Evolutionary conservation across 2,329 filamentous ascomycete species (phyloP), one percentile per base, ranked within the genome.

Genomic region (Ceratocystis colombiana): DNA sequence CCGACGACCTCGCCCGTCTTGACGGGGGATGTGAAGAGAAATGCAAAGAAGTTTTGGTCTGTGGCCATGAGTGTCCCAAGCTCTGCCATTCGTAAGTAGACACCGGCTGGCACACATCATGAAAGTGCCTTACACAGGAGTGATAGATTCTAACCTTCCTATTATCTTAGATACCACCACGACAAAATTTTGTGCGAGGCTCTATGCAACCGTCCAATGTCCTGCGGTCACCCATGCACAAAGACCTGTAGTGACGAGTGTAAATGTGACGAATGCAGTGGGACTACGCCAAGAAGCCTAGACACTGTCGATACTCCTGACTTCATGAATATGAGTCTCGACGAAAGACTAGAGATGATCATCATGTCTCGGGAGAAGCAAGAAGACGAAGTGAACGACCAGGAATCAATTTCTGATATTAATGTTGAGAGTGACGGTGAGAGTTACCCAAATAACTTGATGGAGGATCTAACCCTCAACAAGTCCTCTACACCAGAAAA

Each of bases 1-100:
- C 81, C 0, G 74, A 79, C 0, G 79, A 84, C 20, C 89, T 84
- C 82, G 68, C 73, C 0, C 65, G 66, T 1, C 67, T 73, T 17
- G 66, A 68, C 37, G 68, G 66, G 8, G 68, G 68, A n/a, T 69
- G 68, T 25, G 17, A 50, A 17, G 7, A 3, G n/a, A 48, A 28
- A 20, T 69, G 68, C 33, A 12, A n/a, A 3, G 44, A 64, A 15
- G 59, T 12, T 7, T 25, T 64, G 22, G 28, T 8, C 17, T 69
- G 68, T 37, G 66, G 68, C 1, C 68, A 69, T 53, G 15, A 5
- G 6, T 69, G 68, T 45, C 50, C 48, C 63, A 45, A 28, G 63
- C 46, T 22, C 25, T 44, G 28, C 17, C 41, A 37, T 20, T 30
- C 45, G 63, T 59, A 45, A 65, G 28, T 37, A n/a, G 20, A 46